These are phyloP conservation scores for Candida anglica DNA, from an alignment of 805 yeast species.

Conservation along the genomic window DNA sequence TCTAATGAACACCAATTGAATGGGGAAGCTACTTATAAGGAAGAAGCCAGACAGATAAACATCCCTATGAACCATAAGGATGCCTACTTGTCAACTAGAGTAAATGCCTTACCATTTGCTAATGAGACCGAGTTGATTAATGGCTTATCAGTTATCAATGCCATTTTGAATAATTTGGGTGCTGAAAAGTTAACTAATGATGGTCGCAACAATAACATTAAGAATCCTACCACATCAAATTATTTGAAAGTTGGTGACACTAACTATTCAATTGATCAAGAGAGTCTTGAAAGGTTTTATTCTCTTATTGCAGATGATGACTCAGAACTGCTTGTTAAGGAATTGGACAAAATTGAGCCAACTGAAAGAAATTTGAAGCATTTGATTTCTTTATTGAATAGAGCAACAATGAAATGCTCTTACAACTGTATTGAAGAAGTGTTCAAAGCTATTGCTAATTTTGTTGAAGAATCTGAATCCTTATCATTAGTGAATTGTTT, in stretches of 20 bases:
- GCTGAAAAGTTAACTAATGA: conserved; percentile 21
- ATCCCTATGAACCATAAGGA: conserved; percentile 35
- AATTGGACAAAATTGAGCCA: conserved; percentile 25
- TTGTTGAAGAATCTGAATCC: conserved; percentile 4
- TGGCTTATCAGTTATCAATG: conserved; percentile 50
- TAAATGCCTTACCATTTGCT: conserved; percentile 73
- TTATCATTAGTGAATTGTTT: conserved; percentile 15
- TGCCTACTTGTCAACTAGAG: conserved; percentile 53
- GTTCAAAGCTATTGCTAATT: conserved; percentile 24
- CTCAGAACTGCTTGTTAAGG: conserved; percentile 37
- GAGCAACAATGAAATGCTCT: conserved; percentile 56
- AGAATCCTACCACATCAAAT: conserved; percentile 8
- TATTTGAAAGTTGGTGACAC: conserved; percentile 19
- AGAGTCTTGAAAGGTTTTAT: conserved; percentile 16
- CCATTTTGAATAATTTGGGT: conserved; percentile 49
- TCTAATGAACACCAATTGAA: conserved; percentile 16
- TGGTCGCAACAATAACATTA: conserved; percentile 5
- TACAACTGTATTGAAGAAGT: conserved; percentile 55
- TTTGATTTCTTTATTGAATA: conserved; percentile 59
- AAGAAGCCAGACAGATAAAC: conserved; percentile 7
- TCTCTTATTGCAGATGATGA: conserved; percentile 37
- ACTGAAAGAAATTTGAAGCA: conserved; percentile 49
- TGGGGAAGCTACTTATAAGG: conserved; percentile 4
- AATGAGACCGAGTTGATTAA: conserved; percentile 58
- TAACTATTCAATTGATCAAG: conserved; percentile 22